These are phyloP conservation scores for Asterionellopsis glacialis DNA, from an alignment of 108 stramenopile species.

Conservation along the genomic window DNA sequence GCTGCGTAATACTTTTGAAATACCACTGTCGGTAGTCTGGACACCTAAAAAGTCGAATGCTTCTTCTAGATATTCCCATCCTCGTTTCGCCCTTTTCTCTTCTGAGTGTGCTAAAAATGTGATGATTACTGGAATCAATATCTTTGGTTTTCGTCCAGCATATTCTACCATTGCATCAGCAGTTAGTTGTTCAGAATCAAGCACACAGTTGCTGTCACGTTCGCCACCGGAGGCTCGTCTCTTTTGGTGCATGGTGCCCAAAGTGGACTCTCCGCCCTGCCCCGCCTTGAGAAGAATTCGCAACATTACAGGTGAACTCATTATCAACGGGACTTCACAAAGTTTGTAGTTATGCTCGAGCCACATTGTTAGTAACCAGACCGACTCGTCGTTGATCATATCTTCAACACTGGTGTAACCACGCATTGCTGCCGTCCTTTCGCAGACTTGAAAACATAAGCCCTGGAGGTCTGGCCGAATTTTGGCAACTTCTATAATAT, in stretches of 20 bases:
- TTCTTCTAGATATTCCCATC: too few relatives aligned
- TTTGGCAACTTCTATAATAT: slow-evolving; percentile 38
- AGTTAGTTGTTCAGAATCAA: too few relatives aligned
- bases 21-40: too few relatives aligned
- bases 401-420: slow-evolving; percentile 35
- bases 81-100: too few relatives aligned
- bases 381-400: slow-evolving; percentile 35
- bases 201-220: too few relatives aligned
- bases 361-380: slow-evolving; percentile 43
- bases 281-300: background rate
- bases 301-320: slow-evolving; percentile 43
- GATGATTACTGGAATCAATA: too few relatives aligned
- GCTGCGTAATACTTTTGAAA: too few relatives aligned
- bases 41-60: too few relatives aligned
- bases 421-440: slow-evolving; percentile 43
- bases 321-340: slow-evolving; percentile 33
- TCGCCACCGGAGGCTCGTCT: too few relatives aligned
- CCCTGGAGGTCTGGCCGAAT: slow-evolving; percentile 28
- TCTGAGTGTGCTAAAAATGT: too few relatives aligned
- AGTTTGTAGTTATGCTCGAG: slow-evolving; percentile 24
- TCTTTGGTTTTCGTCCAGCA: too few relatives aligned
- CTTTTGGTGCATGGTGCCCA: background rate
- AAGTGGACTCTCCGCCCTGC: background rate
- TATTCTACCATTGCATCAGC: too few relatives aligned
- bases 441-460: slow-evolving; percentile 50